phyloP scores from a whole-genome alignment of 768 basidiomycete species.

The Leucocoprinus leucothites region DNA sequence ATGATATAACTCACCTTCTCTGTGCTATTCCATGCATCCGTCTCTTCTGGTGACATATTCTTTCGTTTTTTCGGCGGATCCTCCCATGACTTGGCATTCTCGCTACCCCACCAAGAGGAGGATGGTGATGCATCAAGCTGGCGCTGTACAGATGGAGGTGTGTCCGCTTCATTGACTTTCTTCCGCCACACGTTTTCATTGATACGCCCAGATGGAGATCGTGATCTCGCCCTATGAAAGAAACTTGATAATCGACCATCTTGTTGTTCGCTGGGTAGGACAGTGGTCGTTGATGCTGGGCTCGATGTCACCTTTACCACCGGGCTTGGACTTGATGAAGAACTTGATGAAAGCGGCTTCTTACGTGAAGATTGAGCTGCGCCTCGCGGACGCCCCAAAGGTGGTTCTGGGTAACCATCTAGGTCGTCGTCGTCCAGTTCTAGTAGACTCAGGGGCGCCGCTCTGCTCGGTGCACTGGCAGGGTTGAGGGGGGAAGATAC shows the following conservation, averaged over 20 bases:
- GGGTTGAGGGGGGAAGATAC: slow-evolving; percentile 17
- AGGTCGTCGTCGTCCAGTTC: neutral
- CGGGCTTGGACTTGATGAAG: neutral
- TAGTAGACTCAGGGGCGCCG: slow-evolving; percentile 9
- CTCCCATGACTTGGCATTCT: slow-evolving; percentile 11
- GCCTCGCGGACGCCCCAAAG: neutral
- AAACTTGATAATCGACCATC: neutral
- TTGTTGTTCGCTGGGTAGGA: neutral
- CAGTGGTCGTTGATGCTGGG: neutral
- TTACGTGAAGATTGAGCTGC: neutral
- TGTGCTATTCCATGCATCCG: slow-evolving; percentile 13
- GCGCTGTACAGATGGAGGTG: slow-evolving; percentile 1
- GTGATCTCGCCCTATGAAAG: neutral
- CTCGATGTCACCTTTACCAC: slow-evolving; percentile 8
- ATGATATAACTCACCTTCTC: slow-evolving; percentile 13
- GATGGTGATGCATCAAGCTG: neutral
- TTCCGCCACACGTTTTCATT: slow-evolving; percentile 1
- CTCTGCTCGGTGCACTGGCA: slow-evolving; percentile 8
- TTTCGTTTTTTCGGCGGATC: slow-evolving; percentile 11
- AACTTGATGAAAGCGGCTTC: neutral
- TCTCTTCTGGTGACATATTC: slow-evolving; percentile 11
- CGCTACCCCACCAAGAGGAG: slow-evolving; percentile 17
- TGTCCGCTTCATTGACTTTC: slow-evolving; percentile 5
- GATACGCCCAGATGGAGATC: neutral
- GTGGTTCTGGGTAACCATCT: neutral